Base-by-base conservation (phyloP, 2,329 filamentous ascomycete genomes). In the Colletotrichum tofieldiae region DNA sequence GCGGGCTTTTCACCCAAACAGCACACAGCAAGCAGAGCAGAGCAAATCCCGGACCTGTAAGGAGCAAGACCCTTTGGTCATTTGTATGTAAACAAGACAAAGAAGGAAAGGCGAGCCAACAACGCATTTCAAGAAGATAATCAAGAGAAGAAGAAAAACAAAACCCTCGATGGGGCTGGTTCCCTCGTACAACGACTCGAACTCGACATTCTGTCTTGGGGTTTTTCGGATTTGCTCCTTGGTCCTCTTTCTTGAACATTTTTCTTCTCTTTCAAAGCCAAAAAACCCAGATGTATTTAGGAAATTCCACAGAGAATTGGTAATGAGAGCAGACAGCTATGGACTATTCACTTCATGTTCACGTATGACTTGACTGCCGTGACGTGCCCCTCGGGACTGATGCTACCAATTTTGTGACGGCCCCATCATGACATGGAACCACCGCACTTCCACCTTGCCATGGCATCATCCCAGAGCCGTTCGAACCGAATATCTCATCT, bases 241-340 rank as follows among this genome's bases (percentile, higher is more conserved):
- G 32, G 16, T 20, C 45, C 8, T 47, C 16, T 45, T 58, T 16
- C 45, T 67, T 64, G 61, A 18, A 64, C 37, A 54, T 54, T 63
- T 41, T 43, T 62, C 37, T 49, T 55, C 54, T 54, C 23, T 23
- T 41, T 51, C 29, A 47, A 41, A 49, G 49, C 54, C 23, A 26
- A 47, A 51, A 32, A 32, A 32, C 29, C 39, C 64, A 35, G 26
- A 26, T 69, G 65, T 72, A 69, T 64, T 60, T 69, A 72, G 23
- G 32, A 49, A 61, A 18, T 20, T 59, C 29, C 58, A 18, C 3
- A 29, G 18, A 41, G 54, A 6, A 23, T 63, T 45, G 23, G 69
- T 72, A 69, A 71, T 64, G 65, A 72, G 51, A 65, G 69, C 59
- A 72, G 59, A 69, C 51, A 69, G 65, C 65, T 64, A 72, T 54